Evolutionary conservation across 1,284 basidiomycete species (phyloP), one percentile per base, ranked within the genome.

Genomic region (Irpex sp.): DNA sequence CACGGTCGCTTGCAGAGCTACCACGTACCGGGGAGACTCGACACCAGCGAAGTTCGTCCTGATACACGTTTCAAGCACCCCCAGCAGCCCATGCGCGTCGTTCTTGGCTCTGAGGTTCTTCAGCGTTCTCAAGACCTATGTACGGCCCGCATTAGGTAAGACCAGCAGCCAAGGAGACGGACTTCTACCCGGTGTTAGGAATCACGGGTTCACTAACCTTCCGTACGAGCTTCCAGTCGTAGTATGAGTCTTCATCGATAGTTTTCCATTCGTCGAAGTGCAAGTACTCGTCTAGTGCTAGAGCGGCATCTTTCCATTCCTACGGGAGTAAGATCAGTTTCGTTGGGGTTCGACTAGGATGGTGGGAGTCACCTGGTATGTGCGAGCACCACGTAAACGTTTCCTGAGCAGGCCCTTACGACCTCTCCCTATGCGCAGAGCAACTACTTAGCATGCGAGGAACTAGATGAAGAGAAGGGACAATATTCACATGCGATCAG

Each of bases 41-140:
- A 94, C 89, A 0, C 95, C 97, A 7, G 94, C 97, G 81, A 98
- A 99, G 76, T 98, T 98, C 59, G 89, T 88, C 62, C 96, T 84
- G 54, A 98, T 83, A 71, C 95, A 98, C 1, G 96, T 92, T 70
- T 97, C 94, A 40, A 99, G 79, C 0, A 98, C 93, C 11, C 93
- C 94, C 62, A 97, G 85, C 57, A 97, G 84, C 0, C 92, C 94
- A 65, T 92, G 85, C 2, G 86, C 89, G 73, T 98, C 95, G 47
- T 89, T 86, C 74, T 82, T 86, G 73, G 89, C 80, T 68, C 91
- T 77, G 63, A 91, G 75, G 21, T 77, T 80, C 64, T 75, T 84
- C 57, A 94, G 76, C 1, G 91, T 92, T 40, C 83, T 82, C 65
- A 84, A 80, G 21, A 93, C 89, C 84, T 91, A 34, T 34, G 31